Evolutionary conservation across 2,329 filamentous ascomycete genomes (phyloP).

Genomic region (Teratosphaeria zuluensis): DNA sequence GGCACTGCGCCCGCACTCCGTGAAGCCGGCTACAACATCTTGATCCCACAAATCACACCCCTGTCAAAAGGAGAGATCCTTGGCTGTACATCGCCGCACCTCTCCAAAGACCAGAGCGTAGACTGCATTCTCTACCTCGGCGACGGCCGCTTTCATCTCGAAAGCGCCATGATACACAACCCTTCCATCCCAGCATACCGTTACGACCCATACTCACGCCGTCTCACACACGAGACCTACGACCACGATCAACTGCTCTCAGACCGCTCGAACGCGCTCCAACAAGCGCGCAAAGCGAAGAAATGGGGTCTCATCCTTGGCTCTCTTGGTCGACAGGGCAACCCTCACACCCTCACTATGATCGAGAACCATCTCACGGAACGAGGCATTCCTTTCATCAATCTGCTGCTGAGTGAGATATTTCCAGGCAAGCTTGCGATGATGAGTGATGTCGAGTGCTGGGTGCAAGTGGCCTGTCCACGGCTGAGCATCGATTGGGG

Average conservation of each 20-base stretch:
- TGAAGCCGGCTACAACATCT: conserved; percentile 69
- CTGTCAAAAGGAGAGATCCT: conserved; percentile 92
- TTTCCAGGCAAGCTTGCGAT: conserved; percentile 94
- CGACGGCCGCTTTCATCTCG: conserved; percentile 89
- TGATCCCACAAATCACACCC: conserved; percentile 87
- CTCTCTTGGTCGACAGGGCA: conserved; percentile 85
- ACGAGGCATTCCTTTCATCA: conserved; percentile 69
- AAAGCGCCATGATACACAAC: conserved; percentile 99
- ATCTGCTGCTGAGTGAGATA: conserved; percentile 84
- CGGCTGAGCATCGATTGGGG: conserved; percentile 97
- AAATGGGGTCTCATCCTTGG: conserved; percentile 96
- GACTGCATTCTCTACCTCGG: conserved; percentile 82
- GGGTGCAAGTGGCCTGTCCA: conserved; percentile 98
- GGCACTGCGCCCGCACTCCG: conserved; percentile 69
- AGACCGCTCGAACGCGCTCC: conserved; percentile 67
- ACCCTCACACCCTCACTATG: conserved; percentile 80
- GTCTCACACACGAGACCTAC: conserved; percentile 83
- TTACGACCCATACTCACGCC: conserved; percentile 92
- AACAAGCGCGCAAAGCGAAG: conserved; percentile 61
- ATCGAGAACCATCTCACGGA: conserved; percentile 69
- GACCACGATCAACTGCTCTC: conserved; percentile 84
- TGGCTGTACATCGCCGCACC: conserved; percentile 83
- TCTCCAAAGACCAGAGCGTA: conserved; percentile 47
- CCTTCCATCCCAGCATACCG: conserved; percentile 81
- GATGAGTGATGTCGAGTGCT: conserved; percentile 76